Evolutionary conservation across 768 basidiomycete genomes (phyloP).

Genomic region (Serendipita vermifera): DNA sequence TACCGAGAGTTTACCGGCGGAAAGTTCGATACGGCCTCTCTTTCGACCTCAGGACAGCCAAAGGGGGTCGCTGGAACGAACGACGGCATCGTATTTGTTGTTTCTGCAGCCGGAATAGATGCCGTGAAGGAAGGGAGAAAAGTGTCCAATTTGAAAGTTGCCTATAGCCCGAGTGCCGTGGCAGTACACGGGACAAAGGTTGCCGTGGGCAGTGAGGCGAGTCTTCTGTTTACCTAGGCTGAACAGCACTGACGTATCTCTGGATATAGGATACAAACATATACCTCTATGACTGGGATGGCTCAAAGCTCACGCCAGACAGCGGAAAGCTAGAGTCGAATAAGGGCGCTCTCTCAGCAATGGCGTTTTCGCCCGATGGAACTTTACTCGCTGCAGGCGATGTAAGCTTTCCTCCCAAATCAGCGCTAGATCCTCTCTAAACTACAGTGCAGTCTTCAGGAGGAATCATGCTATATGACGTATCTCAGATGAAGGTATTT

Average conservation of each 20-base stretch:
- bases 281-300: constrained; percentile 59
- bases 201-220: constrained; percentile 64
- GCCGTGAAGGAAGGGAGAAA: constrained; percentile 60
- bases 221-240: constrained; percentile 18
- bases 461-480: constrained; percentile 67
- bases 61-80: constrained; percentile 44
- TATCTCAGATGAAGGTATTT: constrained; percentile 46
- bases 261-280: constrained; percentile 54
- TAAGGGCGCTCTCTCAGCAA: constrained; percentile 52
- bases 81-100: constrained; percentile 55
- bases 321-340: constrained; percentile 48
- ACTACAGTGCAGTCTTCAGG: constrained; percentile 50
- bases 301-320: constrained; percentile 42
- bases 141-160: constrained; percentile 41
- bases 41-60: constrained; percentile 35
- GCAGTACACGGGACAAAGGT: constrained; percentile 37
- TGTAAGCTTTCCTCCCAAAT: constrained; percentile 35
- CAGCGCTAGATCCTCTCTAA: background rate
- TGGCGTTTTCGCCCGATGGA: constrained; percentile 74
- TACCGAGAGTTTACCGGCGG: constrained; percentile 47
- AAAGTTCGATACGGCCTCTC: background rate
- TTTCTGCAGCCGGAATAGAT: constrained; percentile 45
- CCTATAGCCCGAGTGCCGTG: constrained; percentile 44
- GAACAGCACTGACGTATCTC: background rate
- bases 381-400: constrained; percentile 69